Percentiles rank a stretch among this genome's conserved stretches.
These are phyloP conservation scores for Magnolia changhungtana DNA, from an alignment of 164 flowering plant species.

Conservation along the genomic window DNA sequence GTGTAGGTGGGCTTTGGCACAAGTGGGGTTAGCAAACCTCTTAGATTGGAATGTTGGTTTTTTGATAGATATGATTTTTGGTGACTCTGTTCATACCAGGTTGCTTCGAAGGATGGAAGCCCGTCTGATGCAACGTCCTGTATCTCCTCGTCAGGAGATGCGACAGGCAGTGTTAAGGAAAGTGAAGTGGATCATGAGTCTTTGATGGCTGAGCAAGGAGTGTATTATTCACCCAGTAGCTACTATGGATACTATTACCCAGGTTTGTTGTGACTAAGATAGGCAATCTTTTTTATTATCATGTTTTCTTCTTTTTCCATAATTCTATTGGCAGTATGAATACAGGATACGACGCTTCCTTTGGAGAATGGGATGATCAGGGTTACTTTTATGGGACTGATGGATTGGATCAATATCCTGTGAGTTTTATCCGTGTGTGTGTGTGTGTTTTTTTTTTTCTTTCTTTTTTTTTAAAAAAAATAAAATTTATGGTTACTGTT, in stretches of 20 bases:
- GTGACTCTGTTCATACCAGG: slow-evolving; percentile 15
- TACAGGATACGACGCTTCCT: slow-evolving; percentile 42
- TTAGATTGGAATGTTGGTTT: neutral
- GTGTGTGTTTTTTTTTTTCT: neutral
- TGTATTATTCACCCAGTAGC: slow-evolving; percentile 24
- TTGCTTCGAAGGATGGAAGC: slow-evolving; percentile 30
- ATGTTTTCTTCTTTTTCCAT: neutral
- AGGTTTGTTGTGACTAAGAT: slow-evolving; percentile 27
- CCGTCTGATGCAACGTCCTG: slow-evolving; percentile 42
- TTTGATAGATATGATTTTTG: neutral
- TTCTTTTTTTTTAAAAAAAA: neutral
- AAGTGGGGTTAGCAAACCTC: neutral
- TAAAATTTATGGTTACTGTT: neutral
- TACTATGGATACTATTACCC: slow-evolving; percentile 56
- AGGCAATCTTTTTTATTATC: neutral
- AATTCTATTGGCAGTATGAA: neutral
- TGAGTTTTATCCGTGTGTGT: slow-evolving; percentile 16
- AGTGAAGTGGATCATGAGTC: slow-evolving; percentile 37
- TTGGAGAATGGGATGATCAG: slow-evolving; percentile 40
- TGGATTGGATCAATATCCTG: slow-evolving; percentile 51
- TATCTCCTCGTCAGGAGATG: slow-evolving; percentile 41
- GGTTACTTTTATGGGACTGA: slow-evolving; percentile 33
- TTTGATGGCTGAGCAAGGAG: slow-evolving; percentile 27
- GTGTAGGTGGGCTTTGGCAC: neutral
- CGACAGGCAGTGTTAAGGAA: slow-evolving; percentile 29